A percentile compares a stretch with the other conserved stretches of the same genome.
Evolutionary conservation across 2,329 filamentous ascomycete species (phyloP).

Genomic region (Hysterium pulicare): DNA sequence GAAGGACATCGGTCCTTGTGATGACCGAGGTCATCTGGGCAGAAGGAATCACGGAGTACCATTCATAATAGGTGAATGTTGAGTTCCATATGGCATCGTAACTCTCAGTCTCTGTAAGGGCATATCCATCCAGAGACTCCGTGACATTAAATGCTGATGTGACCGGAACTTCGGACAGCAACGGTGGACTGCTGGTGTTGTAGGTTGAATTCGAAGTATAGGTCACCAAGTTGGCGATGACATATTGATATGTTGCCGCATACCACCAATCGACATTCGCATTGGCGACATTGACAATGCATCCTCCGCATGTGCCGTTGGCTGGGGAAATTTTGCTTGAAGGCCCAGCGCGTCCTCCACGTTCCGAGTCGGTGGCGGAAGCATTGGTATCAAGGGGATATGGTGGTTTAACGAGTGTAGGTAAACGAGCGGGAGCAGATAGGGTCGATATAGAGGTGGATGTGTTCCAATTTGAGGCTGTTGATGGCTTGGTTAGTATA

Average conservation of each 20-base stretch:
- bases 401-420: conserved; percentile 5
- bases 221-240: conserved; percentile 18
- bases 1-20: conserved; percentile 18
- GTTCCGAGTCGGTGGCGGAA: conserved; percentile 3
- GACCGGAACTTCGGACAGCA: conserved; percentile 16
- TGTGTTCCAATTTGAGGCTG: conserved; percentile 26
- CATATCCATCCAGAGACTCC: conserved; percentile 15
- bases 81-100: conserved; percentile 21
- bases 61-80: conserved; percentile 18
- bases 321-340: conserved; percentile 4
- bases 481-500: conserved; percentile 24
- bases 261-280: conserved; percentile 35
- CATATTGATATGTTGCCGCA: conserved; percentile 19
- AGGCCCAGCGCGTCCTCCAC: conserved; percentile 8
- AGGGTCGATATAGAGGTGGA: conserved; percentile 15
- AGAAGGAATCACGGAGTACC: conserved; percentile 27
- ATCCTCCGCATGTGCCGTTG: conserved; percentile 18
- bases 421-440: conserved; percentile 7
- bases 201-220: conserved; percentile 17
- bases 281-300: conserved; percentile 32
- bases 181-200: conserved; percentile 10
- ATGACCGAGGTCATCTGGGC: conserved; percentile 28
- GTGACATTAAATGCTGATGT: conserved; percentile 25
- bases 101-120: conserved; percentile 18
- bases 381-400: conserved; percentile 4